Conservation (phyloP, 2,329 filamentous ascomycete species). For the Diaporthe helianthi region DNA sequence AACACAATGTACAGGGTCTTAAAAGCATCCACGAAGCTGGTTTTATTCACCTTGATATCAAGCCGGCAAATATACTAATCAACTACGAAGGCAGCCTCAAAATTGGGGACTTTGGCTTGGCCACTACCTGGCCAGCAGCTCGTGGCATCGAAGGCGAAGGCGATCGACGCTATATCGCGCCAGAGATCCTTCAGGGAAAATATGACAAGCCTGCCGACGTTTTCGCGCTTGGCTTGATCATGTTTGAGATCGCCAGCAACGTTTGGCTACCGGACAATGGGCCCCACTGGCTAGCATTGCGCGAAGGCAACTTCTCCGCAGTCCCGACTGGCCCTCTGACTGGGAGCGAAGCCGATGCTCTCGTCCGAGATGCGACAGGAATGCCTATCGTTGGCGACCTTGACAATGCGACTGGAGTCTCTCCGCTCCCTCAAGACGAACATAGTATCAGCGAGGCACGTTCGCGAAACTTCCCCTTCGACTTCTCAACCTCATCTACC, state of each 20-base stretch:
- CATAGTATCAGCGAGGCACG: conserved; percentile 28
- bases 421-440: conserved; percentile 19
- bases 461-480: conserved; percentile 36
- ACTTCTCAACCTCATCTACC: conserved; percentile 37
- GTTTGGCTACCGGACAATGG: conserved; percentile 94
- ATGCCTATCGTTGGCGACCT: conserved; percentile 60
- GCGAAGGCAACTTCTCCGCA: conserved; percentile 87
- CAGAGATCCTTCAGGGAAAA: conserved; percentile 85
- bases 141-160: conserved; percentile 87
- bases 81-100: conserved; percentile 83
- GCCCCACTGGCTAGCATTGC: conserved; percentile 85
- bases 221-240: conserved; percentile 92
- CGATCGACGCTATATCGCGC: conserved; percentile 94
- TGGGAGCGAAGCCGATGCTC: conserved; percentile 74
- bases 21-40: conserved; percentile 88
- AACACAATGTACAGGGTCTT: conserved; percentile 68
- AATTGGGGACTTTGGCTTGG: conserved; percentile 87
- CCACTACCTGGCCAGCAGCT: conserved; percentile 78
- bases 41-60: conserved; percentile 85
- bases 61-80: conserved; percentile 84
- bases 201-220: conserved; percentile 93
- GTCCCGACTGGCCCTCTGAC: conserved; percentile 79
- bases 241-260: conserved; percentile 93
- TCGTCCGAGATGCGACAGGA: conserved; percentile 77
- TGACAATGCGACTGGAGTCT: conserved; percentile 32